A percentile compares a stretch with the other conserved stretches of the same genome.
These are phyloP conservation scores for Mycena amicta DNA, from an alignment of 768 basidiomycete species.

Conservation along the genomic window DNA sequence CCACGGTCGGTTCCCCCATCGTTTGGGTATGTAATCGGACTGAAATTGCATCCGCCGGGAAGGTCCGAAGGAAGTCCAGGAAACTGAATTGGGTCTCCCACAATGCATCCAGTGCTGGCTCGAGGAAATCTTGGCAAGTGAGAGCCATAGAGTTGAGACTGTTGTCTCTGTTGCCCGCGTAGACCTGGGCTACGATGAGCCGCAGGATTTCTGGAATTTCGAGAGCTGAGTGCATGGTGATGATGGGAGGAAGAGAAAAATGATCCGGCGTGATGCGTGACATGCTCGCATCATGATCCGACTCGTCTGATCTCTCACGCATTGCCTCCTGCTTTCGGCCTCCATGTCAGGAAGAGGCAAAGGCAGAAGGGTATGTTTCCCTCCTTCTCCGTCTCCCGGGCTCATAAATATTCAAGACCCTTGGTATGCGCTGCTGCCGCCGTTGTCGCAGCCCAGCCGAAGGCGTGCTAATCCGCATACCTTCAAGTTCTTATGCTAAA, in stretches of 20 bases:
- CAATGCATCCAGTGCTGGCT: background rate
- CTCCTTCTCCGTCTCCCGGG: background rate
- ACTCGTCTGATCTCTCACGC: no score
- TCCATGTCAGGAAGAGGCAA: background rate
- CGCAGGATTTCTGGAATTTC: background rate
- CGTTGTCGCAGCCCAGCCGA: no score
- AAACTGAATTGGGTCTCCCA: background rate
- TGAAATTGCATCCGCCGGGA: background rate
- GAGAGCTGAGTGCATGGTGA: background rate
- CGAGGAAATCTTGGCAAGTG: background rate
- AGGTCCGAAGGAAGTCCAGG: background rate
- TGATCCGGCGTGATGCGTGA: no score
- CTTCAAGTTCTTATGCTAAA: no score
- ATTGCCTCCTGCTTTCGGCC: background rate
- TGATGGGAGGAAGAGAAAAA: background rate
- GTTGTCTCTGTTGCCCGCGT: background rate
- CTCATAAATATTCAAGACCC: background rate
- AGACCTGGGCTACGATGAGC: background rate
- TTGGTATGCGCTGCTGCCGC: background rate
- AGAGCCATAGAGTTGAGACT: background rate
- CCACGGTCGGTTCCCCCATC: background rate
- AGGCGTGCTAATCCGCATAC: no score
- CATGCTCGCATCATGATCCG: no score
- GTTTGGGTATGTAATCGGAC: no score
- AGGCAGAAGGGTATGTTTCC: background rate